Conservation (phyloP, 2,329 filamentous ascomycete genomes). For the Fusarium pilosicola region DNA sequence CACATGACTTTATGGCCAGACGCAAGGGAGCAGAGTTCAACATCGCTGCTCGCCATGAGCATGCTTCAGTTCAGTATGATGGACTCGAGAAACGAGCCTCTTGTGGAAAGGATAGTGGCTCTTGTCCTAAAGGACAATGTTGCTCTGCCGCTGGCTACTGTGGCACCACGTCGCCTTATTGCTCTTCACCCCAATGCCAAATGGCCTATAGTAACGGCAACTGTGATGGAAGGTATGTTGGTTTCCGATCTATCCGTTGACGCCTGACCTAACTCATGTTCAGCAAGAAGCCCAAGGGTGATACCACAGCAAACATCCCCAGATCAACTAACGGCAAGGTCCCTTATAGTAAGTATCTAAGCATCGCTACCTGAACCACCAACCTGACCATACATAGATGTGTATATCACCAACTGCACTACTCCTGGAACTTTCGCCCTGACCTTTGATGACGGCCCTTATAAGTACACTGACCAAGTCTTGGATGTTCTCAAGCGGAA, state of each 20-base stretch:
- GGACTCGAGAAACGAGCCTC: constrained; percentile 8
- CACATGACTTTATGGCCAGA: constrained; percentile 10
- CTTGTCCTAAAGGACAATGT: constrained; percentile 45
- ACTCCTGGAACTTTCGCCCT: constrained; percentile 52
- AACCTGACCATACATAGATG: constrained; percentile 35
- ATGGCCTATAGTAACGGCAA: constrained; percentile 47
- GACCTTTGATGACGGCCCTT: constrained; percentile 60
- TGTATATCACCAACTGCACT: constrained; percentile 49
- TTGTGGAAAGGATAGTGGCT: constrained; percentile 47
- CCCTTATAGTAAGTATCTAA: constrained; percentile 45
- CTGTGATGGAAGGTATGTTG: constrained; percentile 50
- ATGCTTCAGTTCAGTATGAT: not conserved
- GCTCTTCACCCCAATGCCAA: constrained; percentile 50
- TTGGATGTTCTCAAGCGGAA: constrained; percentile 50
- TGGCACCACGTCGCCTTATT: constrained; percentile 47
- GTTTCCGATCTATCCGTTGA: not conserved
- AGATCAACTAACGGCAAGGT: constrained; percentile 45
- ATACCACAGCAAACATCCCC: constrained; percentile 43
- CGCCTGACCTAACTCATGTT: not conserved
- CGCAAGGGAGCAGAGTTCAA: constrained; percentile 17
- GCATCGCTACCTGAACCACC: not conserved
- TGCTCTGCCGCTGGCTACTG: constrained; percentile 50
- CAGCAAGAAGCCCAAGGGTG: constrained; percentile 45
- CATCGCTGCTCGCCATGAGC: not conserved
- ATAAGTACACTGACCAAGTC: constrained; percentile 51